Evolutionary conservation across 257 asterid genomes (phyloP).

Genomic region (Solanum stenotomum): DNA sequence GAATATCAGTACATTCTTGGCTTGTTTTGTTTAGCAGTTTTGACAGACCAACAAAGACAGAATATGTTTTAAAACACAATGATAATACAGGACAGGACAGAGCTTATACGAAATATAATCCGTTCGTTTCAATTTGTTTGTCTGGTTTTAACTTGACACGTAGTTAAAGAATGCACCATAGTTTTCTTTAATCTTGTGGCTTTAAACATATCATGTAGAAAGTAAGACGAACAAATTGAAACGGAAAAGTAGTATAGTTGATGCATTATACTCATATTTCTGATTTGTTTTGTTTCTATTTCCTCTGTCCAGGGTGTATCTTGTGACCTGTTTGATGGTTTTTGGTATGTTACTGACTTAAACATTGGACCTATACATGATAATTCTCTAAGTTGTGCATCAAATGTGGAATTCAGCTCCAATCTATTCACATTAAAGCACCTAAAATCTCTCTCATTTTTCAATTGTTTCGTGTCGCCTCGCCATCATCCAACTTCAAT

Average conservation of each 20-base stretch:
- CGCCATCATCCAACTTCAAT: conserved; percentile 28
- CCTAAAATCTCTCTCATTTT: conserved; percentile 67
- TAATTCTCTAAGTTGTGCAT: conserved; percentile 71
- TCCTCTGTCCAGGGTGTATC: conserved; percentile 70
- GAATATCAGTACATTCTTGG: not conserved
- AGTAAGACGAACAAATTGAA: not conserved
- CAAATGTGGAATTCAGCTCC: conserved; percentile 40
- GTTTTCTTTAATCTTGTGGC: not conserved
- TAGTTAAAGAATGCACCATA: not conserved
- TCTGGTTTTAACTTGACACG: not conserved
- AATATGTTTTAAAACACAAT: not conserved
- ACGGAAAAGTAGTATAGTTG: not conserved
- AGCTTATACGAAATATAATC: not conserved
- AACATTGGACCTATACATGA: conserved; percentile 80
- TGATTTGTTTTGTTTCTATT: not conserved
- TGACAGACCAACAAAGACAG: not conserved
- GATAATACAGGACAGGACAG: not conserved
- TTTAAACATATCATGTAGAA: too few relatives aligned
- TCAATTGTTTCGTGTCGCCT: conserved; percentile 48
- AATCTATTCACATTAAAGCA: conserved; percentile 48
- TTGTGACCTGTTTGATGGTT: conserved; percentile 75
- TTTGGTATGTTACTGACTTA: conserved; percentile 81
- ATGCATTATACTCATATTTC: not conserved
- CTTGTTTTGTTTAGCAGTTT: not conserved
- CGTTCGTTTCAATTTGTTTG: not conserved